Base-by-base conservation (phyloP, 192 early-diverging fungal species). In the Globomyces pollinis-pini region DNA sequence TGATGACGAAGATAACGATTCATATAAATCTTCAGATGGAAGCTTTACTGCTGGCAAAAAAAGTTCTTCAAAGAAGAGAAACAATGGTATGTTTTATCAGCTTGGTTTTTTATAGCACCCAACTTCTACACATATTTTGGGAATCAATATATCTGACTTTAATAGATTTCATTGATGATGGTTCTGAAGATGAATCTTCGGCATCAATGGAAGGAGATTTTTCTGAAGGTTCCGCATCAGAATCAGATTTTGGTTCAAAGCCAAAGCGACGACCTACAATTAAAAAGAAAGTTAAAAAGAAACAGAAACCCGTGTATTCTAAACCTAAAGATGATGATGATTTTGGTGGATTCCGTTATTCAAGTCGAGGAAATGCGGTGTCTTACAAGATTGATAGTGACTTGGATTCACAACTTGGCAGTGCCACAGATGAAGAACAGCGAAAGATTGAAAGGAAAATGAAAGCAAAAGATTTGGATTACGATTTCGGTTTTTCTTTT, bases 251-350 rank as follows among this genome's bases (percentile, higher is more conserved):
- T 45, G 65, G 64, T 21, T 50, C 50, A 61, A 61, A 31, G 60
- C 64, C 26, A 24, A 75, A 24, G 45, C 41, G 51, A 39, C 57
- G 20, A 24, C 26, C 29, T 65, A 77, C 12, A 58, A 70, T 23
- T 63, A 74, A 5, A 65, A 76, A 29, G 29, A 56, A 20, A 29
- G 60, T 15, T 18, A 34, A 33, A 38, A 69, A 53, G 66, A 69
- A 36, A 69, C 77, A 21, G 79, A 85, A 51, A 75, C 67, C 12
- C 70, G 83, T 60, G 70, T 70, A n/a, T 81, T 54, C 47, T 21
- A 53, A 35, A 20, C 11, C 32, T 11, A 21, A 60, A 57, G 26
- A 20, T 20, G 44, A 47, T 5, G 8, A 47, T 2, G n/a, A n/a
- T n/a, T n/a, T n/a, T n/a, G n/a, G n/a, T n/a, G n/a, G 24, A 8